Percentiles rank a stretch among this genome's conserved stretches.
Evolutionary conservation across 2,329 filamentous ascomycete genomes (phyloP).

Genomic region (Bretziella fagacearum): DNA sequence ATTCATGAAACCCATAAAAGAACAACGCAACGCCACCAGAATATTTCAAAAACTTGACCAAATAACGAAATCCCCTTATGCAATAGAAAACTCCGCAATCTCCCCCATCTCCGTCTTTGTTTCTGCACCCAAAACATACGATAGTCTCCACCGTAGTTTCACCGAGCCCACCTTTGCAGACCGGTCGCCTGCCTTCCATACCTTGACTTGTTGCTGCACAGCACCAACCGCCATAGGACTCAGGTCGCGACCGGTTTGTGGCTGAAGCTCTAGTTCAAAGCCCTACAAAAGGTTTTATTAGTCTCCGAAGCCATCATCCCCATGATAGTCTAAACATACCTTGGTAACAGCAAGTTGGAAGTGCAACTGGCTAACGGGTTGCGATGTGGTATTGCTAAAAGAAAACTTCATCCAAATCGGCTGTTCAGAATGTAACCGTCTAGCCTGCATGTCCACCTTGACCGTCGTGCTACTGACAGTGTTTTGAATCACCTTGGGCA

Average conservation of each 20-base stretch:
- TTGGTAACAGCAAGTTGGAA: slow-evolving; percentile 91
- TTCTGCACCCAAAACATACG: slow-evolving; percentile 54
- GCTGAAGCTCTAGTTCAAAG: slow-evolving; percentile 64
- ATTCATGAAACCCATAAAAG: too few relatives aligned
- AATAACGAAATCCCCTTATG: slow-evolving; percentile 25
- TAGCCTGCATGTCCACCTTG: slow-evolving; percentile 56
- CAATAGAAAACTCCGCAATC: slow-evolving; percentile 61
- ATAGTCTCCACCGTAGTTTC: slow-evolving; percentile 78
- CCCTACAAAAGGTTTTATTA: slow-evolving; percentile 33
- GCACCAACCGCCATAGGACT: slow-evolving; percentile 55
- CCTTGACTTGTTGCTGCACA: slow-evolving; percentile 63
- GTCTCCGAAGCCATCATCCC: neutral
- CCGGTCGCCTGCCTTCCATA: slow-evolving; percentile 55
- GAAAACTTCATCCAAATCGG: slow-evolving; percentile 53
- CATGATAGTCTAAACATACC: slow-evolving; percentile 31
- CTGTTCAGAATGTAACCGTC: slow-evolving; percentile 26
- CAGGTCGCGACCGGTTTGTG: slow-evolving; percentile 66
- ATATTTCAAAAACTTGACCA: neutral
- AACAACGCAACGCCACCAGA: neutral
- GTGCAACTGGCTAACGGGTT: slow-evolving; percentile 61
- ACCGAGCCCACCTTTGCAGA: slow-evolving; percentile 55
- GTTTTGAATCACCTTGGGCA: slow-evolving; percentile 45
- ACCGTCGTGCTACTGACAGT: slow-evolving; percentile 54
- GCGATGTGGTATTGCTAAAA: slow-evolving; percentile 67
- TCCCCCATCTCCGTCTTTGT: slow-evolving; percentile 67